A percentile compares a stretch with the other conserved stretches of the same genome.
phyloP scores from a whole-genome alignment of 305 asterid genomes.

The Fraxinus ornus region DNA sequence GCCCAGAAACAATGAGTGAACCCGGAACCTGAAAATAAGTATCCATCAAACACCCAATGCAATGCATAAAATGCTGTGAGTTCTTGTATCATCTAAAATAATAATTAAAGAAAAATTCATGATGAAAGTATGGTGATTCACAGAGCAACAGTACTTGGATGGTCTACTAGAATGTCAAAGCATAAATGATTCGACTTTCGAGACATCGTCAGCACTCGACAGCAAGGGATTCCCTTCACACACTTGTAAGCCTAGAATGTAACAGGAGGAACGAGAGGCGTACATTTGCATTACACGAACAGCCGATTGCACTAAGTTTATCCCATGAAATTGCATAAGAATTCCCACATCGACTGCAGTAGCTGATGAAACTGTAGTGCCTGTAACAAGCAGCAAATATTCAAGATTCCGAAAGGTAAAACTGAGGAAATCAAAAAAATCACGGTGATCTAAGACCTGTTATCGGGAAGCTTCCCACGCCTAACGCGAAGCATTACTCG shows the following conservation, averaged over 20 bases:
- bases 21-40: slow-evolving; percentile 53
- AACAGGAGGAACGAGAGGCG: slow-evolving; percentile 16
- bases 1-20: slow-evolving; percentile 84
- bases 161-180: not conserved
- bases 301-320: slow-evolving; percentile 59
- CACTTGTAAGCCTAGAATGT: not conserved
- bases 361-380: slow-evolving; percentile 72
- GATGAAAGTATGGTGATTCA: not conserved
- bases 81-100: not conserved
- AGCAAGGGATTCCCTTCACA: not conserved
- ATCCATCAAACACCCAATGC: slow-evolving; percentile 10
- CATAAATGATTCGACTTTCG: not conserved
- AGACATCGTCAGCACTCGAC: not conserved
- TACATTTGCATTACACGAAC: slow-evolving; percentile 68
- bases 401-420: slow-evolving; percentile 5
- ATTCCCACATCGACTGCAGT: slow-evolving; percentile 74
- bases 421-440: not conserved
- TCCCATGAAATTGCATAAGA: slow-evolving; percentile 62
- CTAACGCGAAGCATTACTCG: slow-evolving; percentile 78
- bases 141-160: not conserved
- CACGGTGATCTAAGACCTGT: slow-evolving; percentile 41
- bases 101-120: not conserved
- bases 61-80: not conserved
- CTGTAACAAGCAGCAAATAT: slow-evolving; percentile 35
- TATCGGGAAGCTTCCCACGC: slow-evolving; percentile 66